Evolutionary conservation across 345 rosid species (phyloP), one percentile per base, ranked within the genome.

Genomic region (Brassica juncea): DNA sequence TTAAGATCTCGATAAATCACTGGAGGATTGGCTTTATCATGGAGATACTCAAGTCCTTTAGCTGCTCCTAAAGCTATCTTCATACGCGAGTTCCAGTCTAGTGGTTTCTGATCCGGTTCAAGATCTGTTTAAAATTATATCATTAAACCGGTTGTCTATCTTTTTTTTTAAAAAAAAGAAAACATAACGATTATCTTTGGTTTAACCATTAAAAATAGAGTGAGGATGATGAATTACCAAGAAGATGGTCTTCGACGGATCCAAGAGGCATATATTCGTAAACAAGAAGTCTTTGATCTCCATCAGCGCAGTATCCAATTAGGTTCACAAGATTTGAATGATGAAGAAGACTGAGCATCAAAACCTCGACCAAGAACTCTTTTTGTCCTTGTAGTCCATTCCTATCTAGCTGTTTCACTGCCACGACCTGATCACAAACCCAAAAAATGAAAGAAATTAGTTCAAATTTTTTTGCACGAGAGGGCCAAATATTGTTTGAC

Each of bases 291-390:
- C 49, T 42, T 42, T 42, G 49, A 14, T 42, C 49, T 3, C 49
- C 49, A 42, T 42, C 49, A 42, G 49, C 49, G 49, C 49, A 42
- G 49, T 42, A 42, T 12, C 49, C 49, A 42, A 42, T 42, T 42
- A 42, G 49, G 49, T 42, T 42, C 49, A 42, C 49, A 42, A 42
- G 49, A 42, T 42, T 42, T 4, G 49, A 9, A 42, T 42, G 49
- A 10, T 42, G 49, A 42, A 42, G 49, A 42, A 42, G 49, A 42
- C 49, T 42, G 11, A 42, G 49, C 49, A 42, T 42, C 58, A 52
- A 52, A 6, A 52, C 58, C 58, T 52, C 58, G 58, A 52, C 58
- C 58, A 52, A 52, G 58, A 52, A 52, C 58, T 52, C 58, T n/a
- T 15, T 52, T 52, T n/a, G 19, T 52, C 58, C 58, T 52, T 52